phyloP scores from a whole-genome alignment of 75 land plant genomes.

The Adiantum capillusveneris region DNA sequence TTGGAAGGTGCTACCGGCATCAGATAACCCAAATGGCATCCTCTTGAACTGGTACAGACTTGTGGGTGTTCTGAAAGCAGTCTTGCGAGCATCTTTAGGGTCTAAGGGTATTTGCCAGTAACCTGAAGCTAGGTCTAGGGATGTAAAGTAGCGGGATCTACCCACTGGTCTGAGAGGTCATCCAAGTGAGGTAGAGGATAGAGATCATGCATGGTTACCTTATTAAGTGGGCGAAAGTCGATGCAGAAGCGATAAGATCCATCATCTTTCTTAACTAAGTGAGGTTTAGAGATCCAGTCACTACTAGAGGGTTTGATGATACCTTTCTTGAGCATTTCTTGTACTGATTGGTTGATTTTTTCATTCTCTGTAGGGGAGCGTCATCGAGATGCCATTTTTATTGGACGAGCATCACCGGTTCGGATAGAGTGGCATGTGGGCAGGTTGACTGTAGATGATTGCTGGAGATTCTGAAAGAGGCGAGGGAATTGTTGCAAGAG shows the following conservation, averaged over 20 bases:
- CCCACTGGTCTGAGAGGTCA: conserved; percentile 5
- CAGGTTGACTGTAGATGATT: background rate
- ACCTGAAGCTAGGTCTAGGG: conserved; percentile 13
- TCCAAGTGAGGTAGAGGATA: conserved; percentile 11
- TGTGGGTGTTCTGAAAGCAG: conserved; percentile 2
- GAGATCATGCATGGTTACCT: conserved; percentile 2
- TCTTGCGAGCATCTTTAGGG: conserved; percentile 2
- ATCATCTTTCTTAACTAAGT: conserved; percentile 11
- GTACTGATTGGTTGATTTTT: background rate
- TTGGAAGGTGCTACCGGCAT: conserved; percentile 19
- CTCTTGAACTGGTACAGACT: conserved; percentile 13
- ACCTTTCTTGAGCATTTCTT: conserved; percentile 2
- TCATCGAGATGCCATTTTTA: background rate
- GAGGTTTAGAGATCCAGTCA: background rate
- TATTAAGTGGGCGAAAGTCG: conserved; percentile 12
- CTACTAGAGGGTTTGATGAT: conserved; percentile 4
- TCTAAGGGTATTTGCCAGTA: conserved; percentile 16
- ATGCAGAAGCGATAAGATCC: conserved; percentile 6
- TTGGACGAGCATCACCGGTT: background rate
- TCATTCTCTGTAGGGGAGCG: background rate
- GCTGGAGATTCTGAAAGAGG: background rate
- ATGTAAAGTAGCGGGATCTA: conserved; percentile 2
- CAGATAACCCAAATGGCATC: conserved; percentile 12
- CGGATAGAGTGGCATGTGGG: background rate
- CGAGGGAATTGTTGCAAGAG: background rate